Evolutionary conservation across 2,329 filamentous ascomycete species (phyloP), one percentile per base, ranked within the genome.

Genomic region (Botrytis sinoallii): DNA sequence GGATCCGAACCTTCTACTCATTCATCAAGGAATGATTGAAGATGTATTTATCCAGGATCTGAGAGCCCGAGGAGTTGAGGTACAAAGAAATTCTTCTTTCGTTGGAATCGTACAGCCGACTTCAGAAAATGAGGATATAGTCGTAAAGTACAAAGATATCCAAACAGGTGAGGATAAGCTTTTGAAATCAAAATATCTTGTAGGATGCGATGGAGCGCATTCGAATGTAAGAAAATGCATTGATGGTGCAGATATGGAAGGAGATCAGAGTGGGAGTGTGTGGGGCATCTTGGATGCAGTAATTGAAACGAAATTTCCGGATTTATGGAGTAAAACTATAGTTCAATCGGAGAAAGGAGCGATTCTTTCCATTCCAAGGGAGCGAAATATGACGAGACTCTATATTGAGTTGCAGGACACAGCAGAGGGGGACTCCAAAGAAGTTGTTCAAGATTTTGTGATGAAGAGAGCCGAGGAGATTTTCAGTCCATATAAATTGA

Each of bases 391-490:
- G 75, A 88, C 87, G 0, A 86, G 90, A 29, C 88, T 92, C 79
- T 92, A 91, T 81, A 89, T 91, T 73, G 86, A 91, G 79, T 80
- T 92, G 2, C 85, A 86, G 0, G 78, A 79, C 0, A 85, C 85
- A 14, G 87, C 85, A 0, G 83, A 84, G 2, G 84, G 86, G 1
- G 68, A 71, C 22, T 82, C 80, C 6, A 76, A 79, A 25, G 79
- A 82, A 29, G 81, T 82, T 6, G 86, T 88, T 8, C 87, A 92
- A 76, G 88, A 91, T 46, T 92, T 92, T 77, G 90, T 94, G 69
- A 93, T 93, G 86, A 85, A 88, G 77, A 87, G 89, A 65, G 90
- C 90, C 10, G 85, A 85, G 78, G 85, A 87, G 77, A 90, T 90
- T 73, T 86, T 90, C 83, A 84, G 85, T 8, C 88, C 88, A 2